Evolutionary conservation across 2,329 filamentous ascomycete genomes (phyloP).

Genomic region (Aspergillus brunneoviolaceus): DNA sequence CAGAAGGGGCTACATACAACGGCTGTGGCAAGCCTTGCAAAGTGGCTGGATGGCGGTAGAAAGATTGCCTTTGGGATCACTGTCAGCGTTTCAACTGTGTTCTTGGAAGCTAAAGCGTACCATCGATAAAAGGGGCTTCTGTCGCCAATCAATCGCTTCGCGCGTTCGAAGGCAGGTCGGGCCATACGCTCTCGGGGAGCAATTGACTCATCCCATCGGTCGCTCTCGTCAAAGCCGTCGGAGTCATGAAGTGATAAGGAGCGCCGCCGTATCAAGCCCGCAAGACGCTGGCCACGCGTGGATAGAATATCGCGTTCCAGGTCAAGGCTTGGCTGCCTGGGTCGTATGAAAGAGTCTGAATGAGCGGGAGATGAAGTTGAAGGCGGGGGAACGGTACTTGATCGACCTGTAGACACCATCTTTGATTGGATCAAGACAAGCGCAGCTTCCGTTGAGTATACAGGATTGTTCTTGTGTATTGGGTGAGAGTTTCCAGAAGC

Average conservation of each 20-base stretch:
- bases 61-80: constrained; percentile 57
- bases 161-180: constrained; percentile 15
- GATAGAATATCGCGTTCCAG: constrained; percentile 37
- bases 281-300: constrained; percentile 41
- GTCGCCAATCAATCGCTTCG: constrained; percentile 69
- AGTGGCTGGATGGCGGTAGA: constrained; percentile 79
- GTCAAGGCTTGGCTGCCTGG: constrained; percentile 35
- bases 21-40: constrained; percentile 69
- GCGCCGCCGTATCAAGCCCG: constrained; percentile 32
- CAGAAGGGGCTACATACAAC: constrained; percentile 50
- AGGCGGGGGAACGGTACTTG: constrained; percentile 9
- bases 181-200: constrained; percentile 34
- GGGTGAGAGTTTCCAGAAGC: neutral
- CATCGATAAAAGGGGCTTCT: constrained; percentile 83
- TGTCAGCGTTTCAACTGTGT: neutral
- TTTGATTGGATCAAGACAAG: neutral
- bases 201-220: constrained; percentile 10
- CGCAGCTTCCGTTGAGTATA: neutral
- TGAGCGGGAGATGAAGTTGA: constrained; percentile 10
- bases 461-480: too few species aligned
- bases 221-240: constrained; percentile 18
- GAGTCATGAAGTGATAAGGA: constrained; percentile 21
- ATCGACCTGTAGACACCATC: constrained; percentile 13
- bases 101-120: constrained; percentile 34
- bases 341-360: constrained; percentile 17